Evolutionary conservation across 805 yeast genomes (phyloP).

Genomic region (Barnettozyma salicaria): DNA sequence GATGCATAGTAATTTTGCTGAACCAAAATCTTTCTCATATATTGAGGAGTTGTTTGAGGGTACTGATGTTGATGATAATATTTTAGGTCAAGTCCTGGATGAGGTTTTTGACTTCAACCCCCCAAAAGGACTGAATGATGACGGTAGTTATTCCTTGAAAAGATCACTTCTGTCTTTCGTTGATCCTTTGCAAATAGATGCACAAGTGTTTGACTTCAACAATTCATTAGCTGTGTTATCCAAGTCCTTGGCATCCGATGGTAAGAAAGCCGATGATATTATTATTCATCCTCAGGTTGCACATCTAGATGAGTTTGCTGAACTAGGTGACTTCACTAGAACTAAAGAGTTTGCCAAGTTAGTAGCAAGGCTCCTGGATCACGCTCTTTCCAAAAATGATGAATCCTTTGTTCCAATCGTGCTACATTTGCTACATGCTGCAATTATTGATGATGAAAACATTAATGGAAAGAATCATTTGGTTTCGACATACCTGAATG

Average conservation of each 20-base stretch:
- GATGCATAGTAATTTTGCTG: constrained; percentile 44
- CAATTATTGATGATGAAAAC: constrained; percentile 44
- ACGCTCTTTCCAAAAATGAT: constrained; percentile 43
- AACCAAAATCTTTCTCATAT: constrained; percentile 50
- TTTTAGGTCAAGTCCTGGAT: constrained; percentile 50
- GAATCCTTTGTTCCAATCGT: constrained; percentile 52
- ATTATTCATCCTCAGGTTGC: constrained; percentile 43
- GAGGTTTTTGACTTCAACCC: constrained; percentile 57
- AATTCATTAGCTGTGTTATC: constrained; percentile 44
- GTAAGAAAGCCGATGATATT: constrained; percentile 27
- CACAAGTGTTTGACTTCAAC: constrained; percentile 41
- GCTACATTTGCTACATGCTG: constrained; percentile 66
- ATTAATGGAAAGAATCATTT: constrained; percentile 35
- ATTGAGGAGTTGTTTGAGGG: constrained; percentile 33
- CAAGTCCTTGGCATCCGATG: constrained; percentile 34
- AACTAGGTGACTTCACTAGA: constrained; percentile 46
- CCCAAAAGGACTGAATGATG: constrained; percentile 61
- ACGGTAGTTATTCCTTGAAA: constrained; percentile 61
- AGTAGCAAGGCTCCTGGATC: constrained; percentile 50
- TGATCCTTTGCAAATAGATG: constrained; percentile 54
- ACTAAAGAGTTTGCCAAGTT: constrained; percentile 49
- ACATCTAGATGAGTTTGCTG: constrained; percentile 30
- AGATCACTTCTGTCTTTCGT: constrained; percentile 37
- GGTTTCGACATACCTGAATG: constrained; percentile 41
- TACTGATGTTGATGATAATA: constrained; percentile 39